Base-by-base conservation (phyloP, 352 stramenopile genomes). In the Globisporangium mamillatum region DNA sequence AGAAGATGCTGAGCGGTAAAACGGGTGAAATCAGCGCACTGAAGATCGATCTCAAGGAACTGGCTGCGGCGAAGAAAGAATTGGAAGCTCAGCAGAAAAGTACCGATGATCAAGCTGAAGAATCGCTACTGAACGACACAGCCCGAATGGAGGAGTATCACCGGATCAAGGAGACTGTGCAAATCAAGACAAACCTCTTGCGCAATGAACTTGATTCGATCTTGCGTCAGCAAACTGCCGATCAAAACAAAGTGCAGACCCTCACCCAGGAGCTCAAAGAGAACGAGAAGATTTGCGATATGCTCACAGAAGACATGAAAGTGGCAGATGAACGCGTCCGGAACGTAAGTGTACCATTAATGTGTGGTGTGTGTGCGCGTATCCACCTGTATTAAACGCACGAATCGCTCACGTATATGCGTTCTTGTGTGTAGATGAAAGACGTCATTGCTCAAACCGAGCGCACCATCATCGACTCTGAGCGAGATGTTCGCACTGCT, bases 1-100 rank as follows among this genome's bases (percentile, higher is more conserved):
- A 91, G 25, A 84, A 90, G 61, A 88, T 97, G 53, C 67, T 88
- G 20, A 70, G 91, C n/a, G 91, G 91, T 36, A 95, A 98, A 65
- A 71, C 76, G 0, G 76, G 77, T 7, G 93, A 99, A 76, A 82
- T 95, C 6, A 85, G 92, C 14, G 89, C 77, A 4, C 78, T 98
- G 36, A 76, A 86, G 8, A 81, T 63, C 14, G 87, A 96, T 69
- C 54, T 97, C 24, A 41, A 80, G 27, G 84, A 94, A 8, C 69
- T 97, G 16, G 80, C 82, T 10, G 75, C 73, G 4, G 86, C 82
- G 3, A 89, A 89, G 52, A 67, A 62, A 2, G 78, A 92, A 10
- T 65, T 93, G 3, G 86, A 92, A 57, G 72, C 75, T n/a, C 73
- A 75, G 53, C 73, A 75, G 36, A 74, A 79, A 48, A 75, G 62